Evolutionary conservation across 2,329 filamentous ascomycete genomes (phyloP), one percentile per base, ranked within the genome.

Genomic region (Phyllosticta capitalensis): DNA sequence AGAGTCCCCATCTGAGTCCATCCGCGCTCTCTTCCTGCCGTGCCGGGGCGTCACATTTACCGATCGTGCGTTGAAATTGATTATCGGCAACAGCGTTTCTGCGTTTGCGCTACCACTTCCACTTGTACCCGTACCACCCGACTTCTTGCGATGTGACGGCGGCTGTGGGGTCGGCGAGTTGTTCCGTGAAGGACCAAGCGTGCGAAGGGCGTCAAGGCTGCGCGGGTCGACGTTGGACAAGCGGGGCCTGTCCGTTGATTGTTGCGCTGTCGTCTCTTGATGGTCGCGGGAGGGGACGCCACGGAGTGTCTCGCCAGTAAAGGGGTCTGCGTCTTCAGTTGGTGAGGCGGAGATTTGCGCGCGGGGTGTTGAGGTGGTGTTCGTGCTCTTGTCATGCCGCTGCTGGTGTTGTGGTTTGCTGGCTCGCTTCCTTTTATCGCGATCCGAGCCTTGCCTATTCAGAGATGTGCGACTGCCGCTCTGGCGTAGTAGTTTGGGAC

Each of bases 131-230:
- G 7, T 3, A 10, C 30, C 30, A 3, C 10, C 38, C 14, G 38
- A 7, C 38, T 45, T 45, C 7, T 45, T 45, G 17, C 38, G 38
- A 5, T 45, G 38, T 6, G 38, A 45, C 3, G 38, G 38, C 17
- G 38, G 38, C 38, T 45, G 38, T 9, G 56, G 56, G 12, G 24
- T 59, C n/a, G 56, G 55, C 28, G 45, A 51, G 45, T 21, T 38
- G 48, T 58, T 54, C 21, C 56, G 38, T 21, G 56, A 58, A n/a
- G 56, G 3, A 1, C 51, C 52, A 12, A 59, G 21, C 26, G 58
- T 59, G 12, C 48, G 45, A 52, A 59, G 48, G 19, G 58, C 58
- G 6, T 55, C 58, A n/a, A 59, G 4, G 19, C 52, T 55, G 24
- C 58, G 49, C 12, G 58, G 58, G 51, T 59, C 58, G 7, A 52